A percentile compares a stretch with the other conserved stretches of the same genome.
Evolutionary conservation across 2,329 filamentous ascomycete genomes (phyloP).

Genomic region (Calonectria pseudoturangicola): DNA sequence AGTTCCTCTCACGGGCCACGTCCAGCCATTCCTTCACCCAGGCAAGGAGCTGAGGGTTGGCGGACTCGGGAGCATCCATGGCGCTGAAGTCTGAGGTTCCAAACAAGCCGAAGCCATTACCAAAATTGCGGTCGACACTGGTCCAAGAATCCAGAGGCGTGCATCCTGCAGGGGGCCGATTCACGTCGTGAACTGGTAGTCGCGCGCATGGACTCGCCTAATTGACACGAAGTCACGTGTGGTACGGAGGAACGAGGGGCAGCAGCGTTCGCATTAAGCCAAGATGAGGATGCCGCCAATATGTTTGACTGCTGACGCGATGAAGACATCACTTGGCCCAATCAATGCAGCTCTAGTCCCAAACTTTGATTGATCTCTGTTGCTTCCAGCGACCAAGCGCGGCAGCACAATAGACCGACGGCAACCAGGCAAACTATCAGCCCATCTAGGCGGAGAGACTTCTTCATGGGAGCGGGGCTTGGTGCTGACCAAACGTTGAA

Average conservation of each 20-base stretch:
- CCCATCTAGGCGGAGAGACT: slow-evolving; percentile 3
- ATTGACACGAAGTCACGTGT: slow-evolving; percentile 54
- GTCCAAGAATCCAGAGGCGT: slow-evolving; percentile 13
- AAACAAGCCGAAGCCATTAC: slow-evolving; percentile 1
- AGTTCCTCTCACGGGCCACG: slow-evolving; percentile 79
- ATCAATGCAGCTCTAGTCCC: slow-evolving; percentile 43
- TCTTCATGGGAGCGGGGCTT: slow-evolving; percentile 25
- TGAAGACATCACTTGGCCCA: slow-evolving; percentile 37
- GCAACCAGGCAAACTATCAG: slow-evolving; percentile 21
- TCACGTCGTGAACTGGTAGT: too few species aligned
- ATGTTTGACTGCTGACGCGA: slow-evolving; percentile 48
- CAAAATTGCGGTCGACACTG: slow-evolving; percentile 8
- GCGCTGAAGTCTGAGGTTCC: slow-evolving; percentile 14
- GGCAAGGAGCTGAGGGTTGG: slow-evolving; percentile 81
- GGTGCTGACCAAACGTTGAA: background rate
- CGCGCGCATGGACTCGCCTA: too few species aligned
- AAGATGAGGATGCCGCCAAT: background rate
- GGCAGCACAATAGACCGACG: slow-evolving; percentile 4
- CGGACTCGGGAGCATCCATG: slow-evolving; percentile 67
- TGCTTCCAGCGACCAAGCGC: background rate
- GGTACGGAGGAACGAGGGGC: too few species aligned
- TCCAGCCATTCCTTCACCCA: slow-evolving; percentile 89
- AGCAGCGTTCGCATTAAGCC: background rate
- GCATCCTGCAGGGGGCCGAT: background rate
- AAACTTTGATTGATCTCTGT: slow-evolving; percentile 39